Conservation (phyloP, 257 asterid species). For the Ballota nigra region DNA sequence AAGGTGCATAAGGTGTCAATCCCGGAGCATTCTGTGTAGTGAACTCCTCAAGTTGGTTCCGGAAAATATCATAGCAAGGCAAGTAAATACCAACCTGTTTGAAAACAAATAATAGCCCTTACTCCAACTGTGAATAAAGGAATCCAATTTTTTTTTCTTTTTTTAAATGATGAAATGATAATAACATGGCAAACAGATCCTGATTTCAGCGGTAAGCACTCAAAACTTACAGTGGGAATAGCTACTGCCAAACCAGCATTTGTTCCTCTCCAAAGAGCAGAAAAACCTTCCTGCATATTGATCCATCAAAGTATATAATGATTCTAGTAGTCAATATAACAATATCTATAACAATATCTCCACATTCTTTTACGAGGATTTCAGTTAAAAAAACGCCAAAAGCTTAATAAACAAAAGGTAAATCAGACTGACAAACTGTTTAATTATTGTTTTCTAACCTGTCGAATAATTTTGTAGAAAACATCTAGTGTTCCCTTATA, state of each 20-base stretch:
- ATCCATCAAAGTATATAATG: neutral
- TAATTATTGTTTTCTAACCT: conserved; percentile 46
- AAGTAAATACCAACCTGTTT: conserved; percentile 87
- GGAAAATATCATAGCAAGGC: conserved; percentile 89
- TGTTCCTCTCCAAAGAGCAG: conserved; percentile 97
- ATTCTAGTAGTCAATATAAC: neutral
- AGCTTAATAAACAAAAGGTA: neutral
- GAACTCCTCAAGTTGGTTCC: conserved; percentile 60
- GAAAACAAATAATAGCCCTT: conserved; percentile 6
- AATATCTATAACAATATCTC: neutral
- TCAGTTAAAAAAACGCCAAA: neutral
- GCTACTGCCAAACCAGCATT: conserved; percentile 93
- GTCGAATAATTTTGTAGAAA: conserved; percentile 81
- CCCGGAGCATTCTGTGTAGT: conserved; percentile 52
- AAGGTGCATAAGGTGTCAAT: conserved; percentile 65
- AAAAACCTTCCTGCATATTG: conserved; percentile 69
- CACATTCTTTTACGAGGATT: neutral
- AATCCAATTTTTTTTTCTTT: conserved; percentile 3
- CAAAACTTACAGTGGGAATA: conserved; percentile 77
- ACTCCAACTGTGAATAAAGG: neutral
- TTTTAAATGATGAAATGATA: neutral
- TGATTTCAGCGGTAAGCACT: neutral
- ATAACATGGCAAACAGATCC: neutral
- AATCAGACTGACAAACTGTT: neutral
- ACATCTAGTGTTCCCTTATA: conserved; percentile 93